phyloP scores from a whole-genome alignment of 306 rosid genomes.

The Lotus japonicus region DNA sequence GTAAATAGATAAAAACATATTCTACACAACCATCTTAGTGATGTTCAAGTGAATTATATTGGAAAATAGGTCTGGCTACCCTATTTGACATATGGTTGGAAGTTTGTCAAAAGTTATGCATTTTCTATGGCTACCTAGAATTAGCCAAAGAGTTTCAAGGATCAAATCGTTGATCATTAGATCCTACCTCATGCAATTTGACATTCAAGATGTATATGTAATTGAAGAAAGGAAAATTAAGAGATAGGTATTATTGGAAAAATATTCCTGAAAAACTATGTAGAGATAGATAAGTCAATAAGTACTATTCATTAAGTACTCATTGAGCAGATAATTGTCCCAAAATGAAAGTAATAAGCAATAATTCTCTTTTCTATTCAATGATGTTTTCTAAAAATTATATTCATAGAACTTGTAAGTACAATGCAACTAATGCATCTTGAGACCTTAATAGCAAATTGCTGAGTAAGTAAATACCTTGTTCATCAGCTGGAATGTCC shows the following conservation, averaged over 20 bases:
- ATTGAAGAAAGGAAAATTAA: background rate
- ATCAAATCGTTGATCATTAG: background rate
- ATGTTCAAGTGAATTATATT: background rate
- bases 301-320: background rate
- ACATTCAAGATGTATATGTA: background rate
- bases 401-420: background rate
- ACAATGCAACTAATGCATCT: background rate
- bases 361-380: background rate
- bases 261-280: background rate
- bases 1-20: conserved; percentile 5
- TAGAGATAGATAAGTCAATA: background rate
- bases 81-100: background rate
- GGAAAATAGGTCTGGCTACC: background rate
- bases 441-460: background rate
- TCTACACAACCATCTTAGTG: background rate
- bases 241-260: background rate
- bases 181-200: background rate
- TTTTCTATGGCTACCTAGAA: background rate
- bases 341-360: background rate
- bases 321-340: conserved; percentile 1
- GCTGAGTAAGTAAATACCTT: conserved; percentile 38
- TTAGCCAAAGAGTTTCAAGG: background rate
- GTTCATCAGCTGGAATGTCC: conserved; percentile 35
- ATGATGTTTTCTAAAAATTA: background rate
- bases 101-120: background rate